Conservation (phyloP, 768 basidiomycete species). For the Trametes villosa region DNA sequence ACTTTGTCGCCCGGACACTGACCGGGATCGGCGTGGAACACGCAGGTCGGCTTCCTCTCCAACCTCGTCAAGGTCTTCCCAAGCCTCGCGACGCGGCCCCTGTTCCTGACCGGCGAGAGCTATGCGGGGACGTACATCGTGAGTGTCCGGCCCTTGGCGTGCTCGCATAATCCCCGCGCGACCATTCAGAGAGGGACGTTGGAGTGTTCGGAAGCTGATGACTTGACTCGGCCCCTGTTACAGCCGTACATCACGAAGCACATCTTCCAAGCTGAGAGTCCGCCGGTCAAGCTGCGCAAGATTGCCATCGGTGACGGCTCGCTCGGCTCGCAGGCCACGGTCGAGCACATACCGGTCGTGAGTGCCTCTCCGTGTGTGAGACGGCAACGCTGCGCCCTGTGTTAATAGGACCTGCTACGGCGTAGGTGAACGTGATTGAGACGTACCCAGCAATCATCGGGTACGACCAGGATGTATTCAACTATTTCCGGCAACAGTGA, state of each 20-base stretch:
- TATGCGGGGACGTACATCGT: constrained; percentile 77
- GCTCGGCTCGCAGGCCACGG: constrained; percentile 38
- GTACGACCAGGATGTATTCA: constrained; percentile 65
- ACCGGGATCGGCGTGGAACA: neutral
- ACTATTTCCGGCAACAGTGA: constrained; percentile 71
- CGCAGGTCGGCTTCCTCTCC: constrained; percentile 67
- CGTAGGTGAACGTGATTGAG: constrained; percentile 59
- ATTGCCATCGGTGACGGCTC: constrained; percentile 75
- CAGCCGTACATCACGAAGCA: constrained; percentile 78
- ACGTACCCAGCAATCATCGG: constrained; percentile 77
- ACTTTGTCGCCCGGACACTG: neutral
- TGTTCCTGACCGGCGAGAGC: constrained; percentile 72
- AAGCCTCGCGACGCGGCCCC: constrained; percentile 65
- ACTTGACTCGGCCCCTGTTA: constrained; percentile 1
- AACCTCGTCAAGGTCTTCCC: constrained; percentile 79
- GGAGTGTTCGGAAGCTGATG: too few species aligned
- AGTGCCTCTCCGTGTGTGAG: constrained; percentile 34
- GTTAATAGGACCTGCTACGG: constrained; percentile 11
- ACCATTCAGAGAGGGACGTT: constrained; percentile 30
- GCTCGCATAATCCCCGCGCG: constrained; percentile 32
- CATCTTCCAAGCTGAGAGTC: constrained; percentile 62
- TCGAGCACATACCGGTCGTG: constrained; percentile 28
- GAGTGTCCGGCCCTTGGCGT: constrained; percentile 47
- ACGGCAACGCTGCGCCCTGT: constrained; percentile 53
- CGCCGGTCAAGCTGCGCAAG: constrained; percentile 71